These are phyloP conservation scores for Aspergillus fructus DNA, from an alignment of 2,329 filamentous ascomycete genomes.

Conservation along the genomic window DNA sequence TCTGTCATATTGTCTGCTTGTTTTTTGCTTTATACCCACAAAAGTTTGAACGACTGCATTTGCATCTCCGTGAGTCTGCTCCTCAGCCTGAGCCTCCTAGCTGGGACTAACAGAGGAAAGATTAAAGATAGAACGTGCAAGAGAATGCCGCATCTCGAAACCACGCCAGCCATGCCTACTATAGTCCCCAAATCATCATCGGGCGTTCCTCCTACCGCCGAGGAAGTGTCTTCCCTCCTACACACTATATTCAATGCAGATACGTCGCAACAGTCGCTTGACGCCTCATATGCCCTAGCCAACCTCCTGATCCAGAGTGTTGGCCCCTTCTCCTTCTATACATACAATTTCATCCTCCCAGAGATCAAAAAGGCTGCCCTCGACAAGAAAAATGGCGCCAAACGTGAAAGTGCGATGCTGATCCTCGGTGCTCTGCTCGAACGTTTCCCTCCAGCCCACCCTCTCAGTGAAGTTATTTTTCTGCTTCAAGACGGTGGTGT, in stretches of 20 bases:
- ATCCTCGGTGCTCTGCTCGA: slow-evolving; percentile 92
- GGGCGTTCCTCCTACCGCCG: slow-evolving; percentile 57
- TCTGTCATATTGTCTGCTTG: slow-evolving; percentile 1
- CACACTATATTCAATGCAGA: slow-evolving; percentile 68
- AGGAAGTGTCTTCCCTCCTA: slow-evolving; percentile 65
- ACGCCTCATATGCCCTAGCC: slow-evolving; percentile 64
- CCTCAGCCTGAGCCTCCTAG: background rate
- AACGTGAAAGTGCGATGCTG: slow-evolving; percentile 90
- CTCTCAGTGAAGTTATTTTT: slow-evolving; percentile 76
- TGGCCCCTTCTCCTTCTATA: slow-evolving; percentile 61
- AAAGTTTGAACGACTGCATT: slow-evolving; percentile 6
- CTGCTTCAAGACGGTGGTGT: slow-evolving; percentile 77
- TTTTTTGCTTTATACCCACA: slow-evolving; percentile 10
- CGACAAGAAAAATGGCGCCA: slow-evolving; percentile 89
- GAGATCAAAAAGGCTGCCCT: slow-evolving; percentile 73
- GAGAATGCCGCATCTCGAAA: slow-evolving; percentile 50
- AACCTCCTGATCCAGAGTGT: slow-evolving; percentile 65
- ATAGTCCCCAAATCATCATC: slow-evolving; percentile 50
- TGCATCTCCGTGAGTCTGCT: background rate
- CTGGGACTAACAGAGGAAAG: background rate
- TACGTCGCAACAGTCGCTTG: slow-evolving; percentile 67
- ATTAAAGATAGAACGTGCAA: slow-evolving; percentile 6
- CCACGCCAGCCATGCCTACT: slow-evolving; percentile 43
- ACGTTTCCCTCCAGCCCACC: slow-evolving; percentile 75
- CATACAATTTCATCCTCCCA: slow-evolving; percentile 59